These are phyloP conservation scores for Arctium lappa DNA, from an alignment of 129 eudicot species.

Conservation along the genomic window DNA sequence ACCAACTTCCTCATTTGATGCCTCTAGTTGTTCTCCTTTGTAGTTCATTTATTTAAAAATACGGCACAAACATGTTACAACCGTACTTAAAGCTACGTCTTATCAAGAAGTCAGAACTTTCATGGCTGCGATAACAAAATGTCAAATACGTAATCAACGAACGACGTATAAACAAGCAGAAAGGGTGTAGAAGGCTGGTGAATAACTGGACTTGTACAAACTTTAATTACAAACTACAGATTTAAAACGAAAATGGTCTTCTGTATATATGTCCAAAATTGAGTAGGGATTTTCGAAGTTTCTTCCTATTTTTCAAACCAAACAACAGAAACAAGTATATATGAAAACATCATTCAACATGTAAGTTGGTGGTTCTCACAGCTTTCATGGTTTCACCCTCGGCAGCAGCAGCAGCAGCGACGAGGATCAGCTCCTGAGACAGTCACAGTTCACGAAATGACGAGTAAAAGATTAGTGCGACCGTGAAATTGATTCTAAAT, in stretches of 20 bases:
- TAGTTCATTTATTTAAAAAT: too few species aligned
- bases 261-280: conserved; percentile 19
- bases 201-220: conserved; percentile 14
- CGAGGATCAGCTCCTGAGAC: conserved; percentile 14
- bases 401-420: not conserved
- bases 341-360: conserved; percentile 16
- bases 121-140: not conserved
- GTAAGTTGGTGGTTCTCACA: conserved; percentile 12
- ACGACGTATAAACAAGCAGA: not conserved
- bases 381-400: conserved; percentile 3
- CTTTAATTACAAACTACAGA: conserved; percentile 29
- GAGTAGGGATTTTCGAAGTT: conserved; percentile 1
- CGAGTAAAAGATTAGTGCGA: not conserved
- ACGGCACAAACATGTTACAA: not conserved
- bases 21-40: not conserved
- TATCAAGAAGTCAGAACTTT: not conserved
- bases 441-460: not conserved
- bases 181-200: not conserved
- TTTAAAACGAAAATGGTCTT: not conserved
- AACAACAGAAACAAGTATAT: conserved; percentile 20
- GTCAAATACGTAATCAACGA: not conserved
- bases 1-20: not conserved
- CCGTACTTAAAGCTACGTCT: not conserved
- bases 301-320: not conserved
- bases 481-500: too few species aligned